A percentile compares a stretch with the other conserved stretches of the same genome.
Evolutionary conservation across 208 protist genomes (phyloP).

Genomic region (Acanthamoeba lenticulata): DNA sequence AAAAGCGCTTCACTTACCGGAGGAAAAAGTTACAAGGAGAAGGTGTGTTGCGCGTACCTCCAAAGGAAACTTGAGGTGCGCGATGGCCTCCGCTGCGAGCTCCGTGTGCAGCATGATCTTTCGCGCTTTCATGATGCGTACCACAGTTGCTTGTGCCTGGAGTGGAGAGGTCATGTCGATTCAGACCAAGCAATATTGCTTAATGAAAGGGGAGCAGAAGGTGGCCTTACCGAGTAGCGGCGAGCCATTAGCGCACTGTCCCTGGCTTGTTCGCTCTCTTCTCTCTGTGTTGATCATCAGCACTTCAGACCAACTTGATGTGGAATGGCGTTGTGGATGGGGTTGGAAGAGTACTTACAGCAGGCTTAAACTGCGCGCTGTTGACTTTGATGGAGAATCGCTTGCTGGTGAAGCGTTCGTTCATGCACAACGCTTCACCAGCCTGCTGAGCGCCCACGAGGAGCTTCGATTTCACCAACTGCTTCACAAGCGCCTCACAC

Average conservation of each 20-base stretch:
- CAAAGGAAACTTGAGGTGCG: neutral
- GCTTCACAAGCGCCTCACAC: neutral
- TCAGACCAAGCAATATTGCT: neutral
- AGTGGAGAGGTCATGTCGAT: neutral
- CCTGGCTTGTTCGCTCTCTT: neutral
- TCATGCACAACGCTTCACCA: neutral
- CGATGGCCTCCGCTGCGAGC: neutral
- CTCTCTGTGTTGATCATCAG: neutral
- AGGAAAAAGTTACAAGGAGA: neutral
- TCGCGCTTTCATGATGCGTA: neutral
- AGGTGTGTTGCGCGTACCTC: neutral
- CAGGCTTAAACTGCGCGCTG: neutral
- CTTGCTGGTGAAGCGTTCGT: neutral
- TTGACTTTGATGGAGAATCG: neutral
- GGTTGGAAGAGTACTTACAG: neutral
- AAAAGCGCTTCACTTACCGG: neutral
- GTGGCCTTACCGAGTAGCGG: neutral
- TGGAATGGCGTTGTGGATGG: neutral
- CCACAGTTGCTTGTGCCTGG: neutral
- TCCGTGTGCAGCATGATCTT: neutral
- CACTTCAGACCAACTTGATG: too few species aligned
- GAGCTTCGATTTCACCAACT: neutral
- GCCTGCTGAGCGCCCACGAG: neutral
- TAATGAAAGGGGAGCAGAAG: neutral
- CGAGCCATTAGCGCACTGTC: neutral